Base-by-base conservation (phyloP, 768 basidiomycete genomes). In the Chiua virens region DNA sequence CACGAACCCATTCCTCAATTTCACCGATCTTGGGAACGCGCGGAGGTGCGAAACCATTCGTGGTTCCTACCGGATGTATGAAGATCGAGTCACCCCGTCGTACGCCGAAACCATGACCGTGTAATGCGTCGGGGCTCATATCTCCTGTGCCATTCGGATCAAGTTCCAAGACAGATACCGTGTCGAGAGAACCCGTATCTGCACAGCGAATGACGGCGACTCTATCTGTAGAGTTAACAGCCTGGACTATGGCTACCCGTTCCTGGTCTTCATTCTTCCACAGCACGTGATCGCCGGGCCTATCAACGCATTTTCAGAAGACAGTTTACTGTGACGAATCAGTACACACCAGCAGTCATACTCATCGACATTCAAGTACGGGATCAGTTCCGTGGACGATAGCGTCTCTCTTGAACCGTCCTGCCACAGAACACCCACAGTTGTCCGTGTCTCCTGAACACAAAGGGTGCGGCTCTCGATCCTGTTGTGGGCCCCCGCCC, bases 221-320 rank as follows among this genome's bases (percentile, higher is more conserved):
- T 45, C 92, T 77, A 39, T 90, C 83, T 15, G 62, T 64, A 4
- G 87, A 82, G 63, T 89, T 81, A 38, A 92, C 89, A 22, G 77
- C 80, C 65, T 92, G 92, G 25, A 95, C 84, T 53, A 95, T 78
- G 10, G 85, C 91, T 40, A 82, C 74, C 38, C 79, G 79, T 50
- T 74, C 76, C 57, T 75, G 74, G 46, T 83, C 83, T 70, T 93
- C 93, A 30, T 75, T 81, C 60, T 86, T 86, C 84, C 89, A 93
- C 17, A 92, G 58, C 14, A 95, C 87, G 67, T 91, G 85, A 62
- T 98, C 92, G 17, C 94, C 94, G 6, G 94, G 94, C 92, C 91
- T 92, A 47, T 18, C 45, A 32, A 55, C 13, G 46, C 46, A 45
- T 50, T 34, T 25, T 61, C 51, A 59, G 50, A 22, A 35, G 38